These are phyloP conservation scores for Fusarium nodosum DNA, from an alignment of 2,329 filamentous ascomycete genomes.

Conservation along the genomic window DNA sequence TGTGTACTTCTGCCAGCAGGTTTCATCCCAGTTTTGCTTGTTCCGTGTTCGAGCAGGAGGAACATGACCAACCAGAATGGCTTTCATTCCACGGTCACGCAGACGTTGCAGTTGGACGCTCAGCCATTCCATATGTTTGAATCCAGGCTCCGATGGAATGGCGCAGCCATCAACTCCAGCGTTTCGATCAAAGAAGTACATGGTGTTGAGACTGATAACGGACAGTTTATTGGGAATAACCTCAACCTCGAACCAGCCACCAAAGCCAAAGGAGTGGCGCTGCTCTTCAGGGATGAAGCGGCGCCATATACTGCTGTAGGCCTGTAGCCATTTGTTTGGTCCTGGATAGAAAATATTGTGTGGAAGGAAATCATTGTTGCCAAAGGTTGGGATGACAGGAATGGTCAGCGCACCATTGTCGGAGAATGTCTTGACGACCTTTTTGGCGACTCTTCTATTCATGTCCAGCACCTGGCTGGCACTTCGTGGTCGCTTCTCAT, in stretches of 20 bases:
- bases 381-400: constrained; percentile 89
- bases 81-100: constrained; percentile 89
- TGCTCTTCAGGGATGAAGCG: constrained; percentile 93
- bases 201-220: constrained; percentile 93
- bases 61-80: constrained; percentile 93
- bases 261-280: constrained; percentile 88
- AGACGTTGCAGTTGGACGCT: constrained; percentile 88
- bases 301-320: constrained; percentile 83
- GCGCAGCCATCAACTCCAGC: constrained; percentile 93
- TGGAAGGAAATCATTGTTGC: constrained; percentile 97
- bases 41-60: constrained; percentile 87
- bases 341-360: constrained; percentile 93
- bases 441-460: constrained; percentile 81
- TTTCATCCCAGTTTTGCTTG: constrained; percentile 94
- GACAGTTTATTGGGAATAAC: constrained; percentile 88
- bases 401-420: constrained; percentile 71
- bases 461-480: constrained; percentile 80
- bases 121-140: constrained; percentile 96
- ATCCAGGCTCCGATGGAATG: constrained; percentile 84
- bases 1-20: constrained; percentile 97
- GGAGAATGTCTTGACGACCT: constrained; percentile 82
- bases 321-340: constrained; percentile 87
- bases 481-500: constrained; percentile 82
- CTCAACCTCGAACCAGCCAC: constrained; percentile 95
- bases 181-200: constrained; percentile 96